Evolutionary conservation across 2,329 filamentous ascomycete species (phyloP).

Genomic region (Hymenoscyphus scutula): DNA sequence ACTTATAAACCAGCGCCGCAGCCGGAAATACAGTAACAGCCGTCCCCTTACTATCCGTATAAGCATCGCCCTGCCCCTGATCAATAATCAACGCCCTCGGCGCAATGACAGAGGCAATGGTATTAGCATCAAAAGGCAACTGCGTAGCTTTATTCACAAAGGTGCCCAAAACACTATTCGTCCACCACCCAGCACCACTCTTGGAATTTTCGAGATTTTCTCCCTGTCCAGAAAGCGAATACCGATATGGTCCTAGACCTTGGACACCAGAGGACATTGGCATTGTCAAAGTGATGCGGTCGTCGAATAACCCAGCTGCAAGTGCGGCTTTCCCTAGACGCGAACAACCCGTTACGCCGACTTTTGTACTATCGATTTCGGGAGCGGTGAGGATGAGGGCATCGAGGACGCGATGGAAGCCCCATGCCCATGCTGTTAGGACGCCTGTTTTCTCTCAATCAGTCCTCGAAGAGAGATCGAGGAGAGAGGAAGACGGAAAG

Average conservation of each 20-base stretch:
- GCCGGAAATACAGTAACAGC: constrained; percentile 38
- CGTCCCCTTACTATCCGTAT: constrained; percentile 49
- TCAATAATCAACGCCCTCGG: constrained; percentile 38
- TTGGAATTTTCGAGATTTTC: constrained; percentile 43
- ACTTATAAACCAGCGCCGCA: constrained; percentile 37
- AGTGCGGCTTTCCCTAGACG: constrained; percentile 39
- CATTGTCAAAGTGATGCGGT: constrained; percentile 39
- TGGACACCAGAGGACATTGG: constrained; percentile 39
- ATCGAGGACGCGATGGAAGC: constrained; percentile 40
- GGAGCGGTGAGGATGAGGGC: constrained; percentile 38
- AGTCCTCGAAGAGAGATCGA: too few species aligned
- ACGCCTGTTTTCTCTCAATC: constrained; percentile 30
- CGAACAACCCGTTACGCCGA: constrained; percentile 39
- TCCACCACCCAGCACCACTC: constrained; percentile 39
- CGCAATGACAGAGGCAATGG: constrained; percentile 38
- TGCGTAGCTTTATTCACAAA: constrained; percentile 36
- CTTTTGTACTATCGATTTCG: constrained; percentile 37
- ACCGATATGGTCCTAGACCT: constrained; percentile 38
- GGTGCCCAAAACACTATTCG: constrained; percentile 35
- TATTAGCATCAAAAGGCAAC: constrained; percentile 39
- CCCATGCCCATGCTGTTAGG: constrained; percentile 40
- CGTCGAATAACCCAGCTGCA: constrained; percentile 38
- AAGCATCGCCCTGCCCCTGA: constrained; percentile 42
- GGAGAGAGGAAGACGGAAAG: neutral
- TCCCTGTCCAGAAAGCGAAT: constrained; percentile 43